Evolutionary conservation across 306 rosid genomes (phyloP).

Genomic region (Corylus americana): DNA sequence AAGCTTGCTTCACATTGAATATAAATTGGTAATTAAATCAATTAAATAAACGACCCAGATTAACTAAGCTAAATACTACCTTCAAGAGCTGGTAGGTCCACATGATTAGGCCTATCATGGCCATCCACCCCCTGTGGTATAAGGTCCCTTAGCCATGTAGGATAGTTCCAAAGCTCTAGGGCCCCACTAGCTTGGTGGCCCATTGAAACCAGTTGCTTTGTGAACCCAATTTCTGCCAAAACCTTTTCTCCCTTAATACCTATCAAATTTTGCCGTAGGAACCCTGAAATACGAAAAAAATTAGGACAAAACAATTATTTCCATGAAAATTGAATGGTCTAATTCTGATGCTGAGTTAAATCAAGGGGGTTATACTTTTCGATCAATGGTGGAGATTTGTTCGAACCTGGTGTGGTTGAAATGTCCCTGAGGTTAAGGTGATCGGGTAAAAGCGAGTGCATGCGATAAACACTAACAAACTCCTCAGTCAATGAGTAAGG

Average conservation of each 20-base stretch:
- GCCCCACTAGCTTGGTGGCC: conserved; percentile 72
- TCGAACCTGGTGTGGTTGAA: conserved; percentile 35
- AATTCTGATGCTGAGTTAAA: neutral
- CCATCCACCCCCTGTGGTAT: conserved; percentile 47
- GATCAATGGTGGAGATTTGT: conserved; percentile 51
- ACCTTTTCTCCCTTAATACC: conserved; percentile 45
- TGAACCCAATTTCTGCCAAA: conserved; percentile 43
- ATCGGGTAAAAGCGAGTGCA: conserved; percentile 63
- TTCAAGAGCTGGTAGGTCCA: conserved; percentile 64
- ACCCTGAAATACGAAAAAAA: conserved; percentile 25
- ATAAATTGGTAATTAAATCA: neutral
- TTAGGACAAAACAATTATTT: neutral
- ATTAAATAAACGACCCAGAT: neutral
- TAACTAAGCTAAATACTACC: conserved; percentile 26
- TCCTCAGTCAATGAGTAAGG: conserved; percentile 64
- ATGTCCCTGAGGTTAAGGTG: conserved; percentile 36
- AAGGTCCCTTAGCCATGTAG: conserved; percentile 40
- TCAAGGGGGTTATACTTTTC: conserved; percentile 32
- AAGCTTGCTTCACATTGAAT: neutral
- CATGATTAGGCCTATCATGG: conserved; percentile 51
- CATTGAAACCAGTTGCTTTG: conserved; percentile 55
- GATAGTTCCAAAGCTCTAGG: conserved; percentile 60
- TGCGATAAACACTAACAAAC: conserved; percentile 52
- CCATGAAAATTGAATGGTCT: neutral
- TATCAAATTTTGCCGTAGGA: conserved; percentile 44